Conservation (phyloP, 805 yeast genomes). For the Danielozyma ontarioensis region DNA sequence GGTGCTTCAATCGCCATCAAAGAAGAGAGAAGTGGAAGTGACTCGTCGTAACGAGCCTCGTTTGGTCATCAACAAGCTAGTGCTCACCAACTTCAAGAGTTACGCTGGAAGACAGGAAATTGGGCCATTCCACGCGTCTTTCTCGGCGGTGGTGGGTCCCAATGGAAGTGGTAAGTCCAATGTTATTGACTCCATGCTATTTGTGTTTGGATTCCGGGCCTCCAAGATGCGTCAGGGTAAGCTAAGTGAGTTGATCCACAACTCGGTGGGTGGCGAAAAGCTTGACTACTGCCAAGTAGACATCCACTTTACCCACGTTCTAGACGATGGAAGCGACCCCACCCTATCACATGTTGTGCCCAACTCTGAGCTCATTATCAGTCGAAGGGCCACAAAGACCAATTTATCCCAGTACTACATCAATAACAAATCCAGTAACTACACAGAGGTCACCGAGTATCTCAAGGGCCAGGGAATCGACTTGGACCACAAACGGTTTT, state of each 20-base stretch:
- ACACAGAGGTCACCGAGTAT: slow-evolving; percentile 70
- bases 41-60: slow-evolving; percentile 40
- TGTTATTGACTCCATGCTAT: slow-evolving; percentile 91
- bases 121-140: slow-evolving; percentile 92
- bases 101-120: slow-evolving; percentile 90
- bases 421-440: slow-evolving; percentile 63
- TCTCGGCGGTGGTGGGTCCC: slow-evolving; percentile 97
- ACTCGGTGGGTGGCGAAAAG: slow-evolving; percentile 60
- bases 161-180: slow-evolving; percentile 98
- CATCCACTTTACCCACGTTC: slow-evolving; percentile 75
- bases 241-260: slow-evolving; percentile 87
- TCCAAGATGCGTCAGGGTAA: slow-evolving; percentile 95
- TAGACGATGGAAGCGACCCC: slow-evolving; percentile 43
- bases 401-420: slow-evolving; percentile 76
- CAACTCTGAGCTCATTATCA: slow-evolving; percentile 58
- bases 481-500: slow-evolving; percentile 87
- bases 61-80: slow-evolving; percentile 68
- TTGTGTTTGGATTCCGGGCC: slow-evolving; percentile 96
- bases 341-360: slow-evolving; percentile 44
- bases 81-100: slow-evolving; percentile 83
- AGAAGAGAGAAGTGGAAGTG: slow-evolving; percentile 17
- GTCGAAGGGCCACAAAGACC: slow-evolving; percentile 74
- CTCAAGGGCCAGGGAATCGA: slow-evolving; percentile 84
- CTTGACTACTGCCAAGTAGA: slow-evolving; percentile 83
- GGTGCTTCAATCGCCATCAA: slow-evolving; percentile 24